Base-by-base conservation (phyloP, 345 rosid genomes). In the Boechera stricta region DNA sequence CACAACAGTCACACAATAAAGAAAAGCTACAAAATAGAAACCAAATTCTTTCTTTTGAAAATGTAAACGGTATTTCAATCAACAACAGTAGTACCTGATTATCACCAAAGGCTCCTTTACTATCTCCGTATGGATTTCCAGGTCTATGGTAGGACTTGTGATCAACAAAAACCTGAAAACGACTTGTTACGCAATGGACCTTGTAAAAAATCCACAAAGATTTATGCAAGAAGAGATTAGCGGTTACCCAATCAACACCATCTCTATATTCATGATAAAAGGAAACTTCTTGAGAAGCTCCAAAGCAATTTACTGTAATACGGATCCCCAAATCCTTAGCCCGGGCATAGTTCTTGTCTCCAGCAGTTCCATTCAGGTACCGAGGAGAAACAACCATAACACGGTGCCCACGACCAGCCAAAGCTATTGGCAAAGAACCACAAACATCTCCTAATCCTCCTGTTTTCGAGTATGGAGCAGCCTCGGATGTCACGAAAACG, bases 371-470 rank as follows among this genome's bases (percentile, higher is more conserved):
- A 58, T 85, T 86, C 13, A 71, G 72, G 77, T 95, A 95, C 61
- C 90, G 86, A 13, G 99, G 98, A 79, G 96, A 86, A 73, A 95
- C 82, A 75, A 94, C 97, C 98, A 95, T 92, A 7, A 95, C 98
- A 42, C 99, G 93, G 60, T 94, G 98, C 11, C 98, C 97, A 33
- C 87, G 90, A 12, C 77, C 72, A 73, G 97, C 97, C 47, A 94
- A 61, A 31, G 91, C 92, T 64, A 85, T 78, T 0, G 98, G 98
- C 91, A 94, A 84, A 77, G 98, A 95, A 53, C 99, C 96, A 78
- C 96, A 92, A 39, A 95, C 99, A 84, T 95, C 99, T 64, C 96
- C 98, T 57, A 95, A 42, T 59, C 99, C 98, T 59, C 99, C 99
- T 1, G 99, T 92, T 82, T 95, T 95, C 0, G 99, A 95, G 81